Percentiles rank a stretch among this genome's conserved stretches.
Evolutionary conservation across 1,139 yeast species (phyloP).

Genomic region (Yamadazyma mexicana): DNA sequence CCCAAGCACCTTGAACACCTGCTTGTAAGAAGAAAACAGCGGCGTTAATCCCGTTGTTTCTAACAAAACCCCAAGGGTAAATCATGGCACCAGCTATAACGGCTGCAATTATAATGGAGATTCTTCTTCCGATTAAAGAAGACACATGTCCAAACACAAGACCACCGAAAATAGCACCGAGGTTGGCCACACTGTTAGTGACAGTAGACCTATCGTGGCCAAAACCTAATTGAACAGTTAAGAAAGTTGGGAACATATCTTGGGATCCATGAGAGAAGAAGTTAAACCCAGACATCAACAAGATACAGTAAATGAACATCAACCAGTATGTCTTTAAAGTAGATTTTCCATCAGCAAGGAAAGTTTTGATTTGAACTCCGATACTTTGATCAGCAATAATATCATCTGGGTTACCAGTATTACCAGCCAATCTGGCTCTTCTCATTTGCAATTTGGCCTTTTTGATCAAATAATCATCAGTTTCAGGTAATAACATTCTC

Average conservation of each 20-base stretch:
- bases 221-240: slow-evolving; percentile 29
- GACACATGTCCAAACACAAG: slow-evolving; percentile 35
- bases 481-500: slow-evolving; percentile 39
- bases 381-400: slow-evolving; percentile 6
- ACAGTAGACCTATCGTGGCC: slow-evolving; percentile 33
- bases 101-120: slow-evolving; percentile 52
- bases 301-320: slow-evolving; percentile 32
- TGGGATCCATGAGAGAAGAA: slow-evolving; percentile 43
- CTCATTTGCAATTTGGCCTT: slow-evolving; percentile 20
- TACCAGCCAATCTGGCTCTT: slow-evolving; percentile 3
- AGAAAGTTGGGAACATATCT: slow-evolving; percentile 39
- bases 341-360: slow-evolving; percentile 23
- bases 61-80: slow-evolving; percentile 72
- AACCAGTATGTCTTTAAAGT: slow-evolving; percentile 40
- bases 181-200: slow-evolving; percentile 37
- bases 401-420: slow-evolving; percentile 8
- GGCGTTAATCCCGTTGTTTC: slow-evolving; percentile 61
- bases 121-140: slow-evolving; percentile 37
- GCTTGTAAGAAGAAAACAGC: slow-evolving; percentile 79
- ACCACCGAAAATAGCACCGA: slow-evolving; percentile 41
- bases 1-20: slow-evolving; percentile 88
- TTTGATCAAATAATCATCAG: slow-evolving; percentile 34
- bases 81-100: slow-evolving; percentile 64
- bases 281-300: slow-evolving; percentile 46
- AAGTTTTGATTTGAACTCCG: slow-evolving; percentile 12